Conservation (phyloP, 2,329 filamentous ascomycete genomes). For the Huntiella abstrusa region DNA sequence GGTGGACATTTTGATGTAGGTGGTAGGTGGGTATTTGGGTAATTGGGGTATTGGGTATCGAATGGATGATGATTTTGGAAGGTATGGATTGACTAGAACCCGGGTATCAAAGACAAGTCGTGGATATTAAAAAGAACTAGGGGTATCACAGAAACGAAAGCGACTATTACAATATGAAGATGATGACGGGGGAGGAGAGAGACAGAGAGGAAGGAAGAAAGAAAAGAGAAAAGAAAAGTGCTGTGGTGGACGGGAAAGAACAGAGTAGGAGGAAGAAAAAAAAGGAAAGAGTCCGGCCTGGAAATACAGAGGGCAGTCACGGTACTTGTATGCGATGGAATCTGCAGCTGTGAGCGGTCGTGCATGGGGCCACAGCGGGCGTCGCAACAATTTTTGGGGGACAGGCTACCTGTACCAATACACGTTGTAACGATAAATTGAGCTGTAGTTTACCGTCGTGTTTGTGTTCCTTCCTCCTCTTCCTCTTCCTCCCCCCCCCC, state of each 20-base stretch:
- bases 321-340: slow-evolving; percentile 23
- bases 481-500: too few relatives aligned
- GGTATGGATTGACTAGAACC: slow-evolving; percentile 10
- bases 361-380: slow-evolving; percentile 1
- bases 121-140: slow-evolving; percentile 13
- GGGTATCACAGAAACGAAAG: slow-evolving; percentile 21
- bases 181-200: slow-evolving; percentile 14
- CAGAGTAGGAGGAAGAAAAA: slow-evolving; percentile 18
- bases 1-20: slow-evolving; percentile 46
- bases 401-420: too few relatives aligned
- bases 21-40: slow-evolving; percentile 14
- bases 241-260: slow-evolving; percentile 17
- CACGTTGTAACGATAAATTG: too few relatives aligned
- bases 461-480: too few relatives aligned
- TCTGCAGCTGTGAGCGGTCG: slow-evolving; percentile 1
- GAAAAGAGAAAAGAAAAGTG: slow-evolving; percentile 19
- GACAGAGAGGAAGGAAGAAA: slow-evolving; percentile 33
- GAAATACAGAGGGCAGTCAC: slow-evolving; percentile 19
- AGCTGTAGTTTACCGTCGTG: too few relatives aligned
- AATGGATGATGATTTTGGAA: slow-evolving; percentile 7
- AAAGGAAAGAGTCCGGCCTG: neutral
- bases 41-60: slow-evolving; percentile 16
- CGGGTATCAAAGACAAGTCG: slow-evolving; percentile 12
- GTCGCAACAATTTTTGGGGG: too few relatives aligned
- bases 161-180: slow-evolving; percentile 19